These are phyloP conservation scores for Citrus medica DNA, from an alignment of 345 rosid species.

Conservation along the genomic window DNA sequence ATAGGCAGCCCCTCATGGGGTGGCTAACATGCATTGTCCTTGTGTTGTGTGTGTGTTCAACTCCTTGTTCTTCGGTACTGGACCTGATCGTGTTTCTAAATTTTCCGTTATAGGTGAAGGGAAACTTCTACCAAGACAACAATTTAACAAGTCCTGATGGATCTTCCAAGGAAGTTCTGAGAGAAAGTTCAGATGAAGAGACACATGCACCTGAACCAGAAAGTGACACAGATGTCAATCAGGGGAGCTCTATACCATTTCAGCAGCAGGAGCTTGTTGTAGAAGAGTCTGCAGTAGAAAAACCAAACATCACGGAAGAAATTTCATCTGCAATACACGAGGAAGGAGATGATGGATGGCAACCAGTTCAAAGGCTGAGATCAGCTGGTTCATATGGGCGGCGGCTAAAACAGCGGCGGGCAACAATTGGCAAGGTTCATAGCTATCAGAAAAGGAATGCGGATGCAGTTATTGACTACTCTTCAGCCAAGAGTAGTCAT, in stretches of 20 bases:
- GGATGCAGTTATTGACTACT: conserved; percentile 49
- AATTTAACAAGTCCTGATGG: conserved; percentile 38
- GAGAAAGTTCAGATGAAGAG: conserved; percentile 61
- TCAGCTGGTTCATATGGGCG: conserved; percentile 70
- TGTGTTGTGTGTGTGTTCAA: not conserved
- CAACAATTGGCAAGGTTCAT: conserved; percentile 69
- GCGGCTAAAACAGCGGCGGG: conserved; percentile 80
- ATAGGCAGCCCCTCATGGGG: not conserved
- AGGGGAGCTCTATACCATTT: conserved; percentile 35
- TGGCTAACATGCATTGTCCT: not conserved
- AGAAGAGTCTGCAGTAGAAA: conserved; percentile 42
- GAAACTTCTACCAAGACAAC: conserved; percentile 38
- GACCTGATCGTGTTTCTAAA: conserved; percentile 1
- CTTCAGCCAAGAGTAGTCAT: conserved; percentile 47
- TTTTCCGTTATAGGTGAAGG: conserved; percentile 55
- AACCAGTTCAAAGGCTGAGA: conserved; percentile 89
- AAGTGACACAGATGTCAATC: conserved; percentile 32
- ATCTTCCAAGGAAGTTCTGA: conserved; percentile 36
- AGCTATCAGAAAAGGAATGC: conserved; percentile 65
- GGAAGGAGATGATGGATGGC: conserved; percentile 96
- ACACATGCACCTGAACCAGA: conserved; percentile 28
- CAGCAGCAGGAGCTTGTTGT: conserved; percentile 39
- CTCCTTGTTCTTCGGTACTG: not conserved
- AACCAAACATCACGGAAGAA: conserved; percentile 30
- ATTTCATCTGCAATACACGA: conserved; percentile 42